These are phyloP conservation scores for Lophiostoma macrostomum DNA, from an alignment of 495 filamentous ascomycete genomes.

Conservation along the genomic window DNA sequence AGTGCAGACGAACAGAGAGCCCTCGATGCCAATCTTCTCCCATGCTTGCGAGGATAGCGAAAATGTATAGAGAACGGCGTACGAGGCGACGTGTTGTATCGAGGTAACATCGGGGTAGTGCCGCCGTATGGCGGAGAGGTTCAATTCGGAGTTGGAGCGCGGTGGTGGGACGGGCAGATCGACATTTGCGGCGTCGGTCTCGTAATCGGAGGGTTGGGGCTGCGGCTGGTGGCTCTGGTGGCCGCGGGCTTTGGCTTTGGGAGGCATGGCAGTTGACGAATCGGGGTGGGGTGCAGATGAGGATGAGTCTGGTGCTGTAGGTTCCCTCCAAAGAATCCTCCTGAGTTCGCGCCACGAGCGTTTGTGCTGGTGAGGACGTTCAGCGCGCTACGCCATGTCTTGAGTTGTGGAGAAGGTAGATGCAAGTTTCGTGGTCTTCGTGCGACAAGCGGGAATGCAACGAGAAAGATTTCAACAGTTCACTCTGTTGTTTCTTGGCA, in stretches of 20 bases:
- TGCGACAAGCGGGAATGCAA: too few relatives aligned
- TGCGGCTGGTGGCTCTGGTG: constrained; percentile 35
- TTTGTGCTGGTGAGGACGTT: too few relatives aligned
- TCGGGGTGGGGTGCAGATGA: neutral
- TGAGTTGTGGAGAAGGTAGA: too few relatives aligned
- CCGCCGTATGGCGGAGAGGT: constrained; percentile 72
- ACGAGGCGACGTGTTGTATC: constrained; percentile 73
- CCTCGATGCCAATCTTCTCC: constrained; percentile 76
- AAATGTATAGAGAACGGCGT: constrained; percentile 77
- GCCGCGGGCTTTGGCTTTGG: constrained; percentile 32
- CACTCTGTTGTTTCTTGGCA: too few relatives aligned
- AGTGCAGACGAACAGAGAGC: constrained; percentile 76
- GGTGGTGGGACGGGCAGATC: constrained; percentile 45
- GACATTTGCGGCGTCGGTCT: constrained; percentile 53
- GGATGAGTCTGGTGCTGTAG: neutral
- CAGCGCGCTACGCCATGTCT: too few relatives aligned
- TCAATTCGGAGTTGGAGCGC: constrained; percentile 75
- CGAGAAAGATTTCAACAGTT: too few relatives aligned
- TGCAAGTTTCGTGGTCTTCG: too few relatives aligned
- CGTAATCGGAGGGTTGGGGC: constrained; percentile 58
- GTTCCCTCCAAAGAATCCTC: neutral
- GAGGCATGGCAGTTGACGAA: constrained; percentile 23
- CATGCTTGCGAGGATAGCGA: constrained; percentile 57
- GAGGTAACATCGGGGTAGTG: constrained; percentile 64
- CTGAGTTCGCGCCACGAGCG: too few relatives aligned